These are phyloP conservation scores for Chaetomiaceae sp. DNA, from an alignment of 2,329 filamentous ascomycete species.

Conservation along the genomic window DNA sequence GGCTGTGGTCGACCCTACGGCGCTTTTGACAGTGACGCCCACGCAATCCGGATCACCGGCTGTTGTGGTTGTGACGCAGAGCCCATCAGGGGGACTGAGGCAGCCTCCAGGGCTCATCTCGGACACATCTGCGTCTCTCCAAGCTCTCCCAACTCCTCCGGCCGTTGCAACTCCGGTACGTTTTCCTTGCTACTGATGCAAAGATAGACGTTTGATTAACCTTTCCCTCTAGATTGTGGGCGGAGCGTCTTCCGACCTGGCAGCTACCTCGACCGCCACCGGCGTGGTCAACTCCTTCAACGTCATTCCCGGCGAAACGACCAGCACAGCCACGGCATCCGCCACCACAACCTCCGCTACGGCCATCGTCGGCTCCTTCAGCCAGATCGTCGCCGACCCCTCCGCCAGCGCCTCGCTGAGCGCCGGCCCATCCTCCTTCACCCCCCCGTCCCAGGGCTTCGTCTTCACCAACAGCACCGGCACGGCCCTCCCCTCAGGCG, in stretches of 20 bases:
- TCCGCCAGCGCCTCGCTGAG: not conserved
- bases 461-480: constrained; percentile 9
- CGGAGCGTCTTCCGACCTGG: not conserved
- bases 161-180: constrained; percentile 15
- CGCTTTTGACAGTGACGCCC: not conserved
- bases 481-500: constrained; percentile 4
- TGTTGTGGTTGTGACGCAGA: constrained; percentile 1
- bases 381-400: not conserved
- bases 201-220: too few species aligned
- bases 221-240: constrained; percentile 1
- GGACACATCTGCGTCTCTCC: not conserved
- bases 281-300: constrained; percentile 4
- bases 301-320: not conserved
- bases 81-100: not conserved
- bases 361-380: constrained; percentile 11
- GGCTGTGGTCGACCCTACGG: not conserved
- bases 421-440: not conserved
- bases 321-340: not conserved
- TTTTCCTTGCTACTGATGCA: too few species aligned
- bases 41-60: constrained; percentile 1
- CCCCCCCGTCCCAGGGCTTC: constrained; percentile 3
- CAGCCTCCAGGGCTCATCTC: constrained; percentile 7
- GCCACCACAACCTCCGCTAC: not conserved
- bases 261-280: not conserved
- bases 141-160: constrained; percentile 5